Evolutionary conservation across 2,329 filamentous ascomycete species (phyloP).

Genomic region (Apiospora koreana): DNA sequence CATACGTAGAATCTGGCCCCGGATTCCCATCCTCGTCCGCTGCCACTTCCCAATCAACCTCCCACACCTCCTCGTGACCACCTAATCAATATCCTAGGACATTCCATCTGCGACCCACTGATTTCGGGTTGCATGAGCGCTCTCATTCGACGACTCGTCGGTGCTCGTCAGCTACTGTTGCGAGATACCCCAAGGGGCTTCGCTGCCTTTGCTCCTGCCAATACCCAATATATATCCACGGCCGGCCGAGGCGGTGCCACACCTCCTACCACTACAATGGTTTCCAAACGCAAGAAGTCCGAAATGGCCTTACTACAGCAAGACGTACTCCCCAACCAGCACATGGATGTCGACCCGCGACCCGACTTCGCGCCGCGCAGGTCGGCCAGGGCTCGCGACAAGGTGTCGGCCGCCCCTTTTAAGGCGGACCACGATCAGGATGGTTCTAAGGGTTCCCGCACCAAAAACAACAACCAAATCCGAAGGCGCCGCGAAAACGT

Average conservation of each 20-base stretch:
- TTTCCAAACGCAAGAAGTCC: slow-evolving; percentile 38
- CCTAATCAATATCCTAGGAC: neutral
- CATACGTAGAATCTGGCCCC: neutral
- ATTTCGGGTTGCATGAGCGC: slow-evolving; percentile 21
- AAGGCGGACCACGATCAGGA: neutral
- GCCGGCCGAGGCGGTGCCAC: neutral
- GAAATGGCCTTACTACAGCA: slow-evolving; percentile 19
- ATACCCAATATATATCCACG: slow-evolving; percentile 18
- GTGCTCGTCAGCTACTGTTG: slow-evolving; percentile 17
- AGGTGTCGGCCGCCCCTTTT: neutral
- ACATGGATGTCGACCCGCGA: neutral
- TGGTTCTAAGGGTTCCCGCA: neutral
- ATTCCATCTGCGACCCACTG: slow-evolving; percentile 5
- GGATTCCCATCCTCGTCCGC: neutral
- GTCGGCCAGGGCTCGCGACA: slow-evolving; percentile 1
- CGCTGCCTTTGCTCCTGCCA: slow-evolving; percentile 20
- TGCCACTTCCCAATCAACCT: neutral
- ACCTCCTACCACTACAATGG: slow-evolving; percentile 31
- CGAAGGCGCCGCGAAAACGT: slow-evolving; percentile 30
- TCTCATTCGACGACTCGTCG: slow-evolving; percentile 20
- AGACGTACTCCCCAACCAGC: slow-evolving; percentile 13
- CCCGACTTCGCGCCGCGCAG: slow-evolving; percentile 13
- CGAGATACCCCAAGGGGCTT: slow-evolving; percentile 11
- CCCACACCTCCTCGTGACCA: neutral
- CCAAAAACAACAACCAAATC: slow-evolving; percentile 4